A percentile compares a stretch with the other conserved stretches of the same genome.
phyloP scores from a whole-genome alignment of 352 stramenopile species.

The Phytopythium vexans region DNA sequence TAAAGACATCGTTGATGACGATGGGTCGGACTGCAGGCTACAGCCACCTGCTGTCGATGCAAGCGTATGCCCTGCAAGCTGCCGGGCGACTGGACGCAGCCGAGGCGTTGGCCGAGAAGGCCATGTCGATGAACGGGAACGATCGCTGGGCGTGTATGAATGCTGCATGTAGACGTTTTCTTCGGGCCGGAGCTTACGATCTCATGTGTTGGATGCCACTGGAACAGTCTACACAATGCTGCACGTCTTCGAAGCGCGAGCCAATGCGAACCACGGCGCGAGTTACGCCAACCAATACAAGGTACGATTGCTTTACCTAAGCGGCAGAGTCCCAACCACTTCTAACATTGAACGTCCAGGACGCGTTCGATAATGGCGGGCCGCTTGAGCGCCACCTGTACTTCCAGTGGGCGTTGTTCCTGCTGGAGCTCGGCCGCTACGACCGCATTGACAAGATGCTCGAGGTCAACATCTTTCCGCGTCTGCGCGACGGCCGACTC shows the following conservation, averaged over 20 bases:
- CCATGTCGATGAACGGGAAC: slow-evolving; percentile 83
- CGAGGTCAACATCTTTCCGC: slow-evolving; percentile 65
- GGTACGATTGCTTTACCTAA: slow-evolving; percentile 8
- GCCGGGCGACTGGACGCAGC: slow-evolving; percentile 63
- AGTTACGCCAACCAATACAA: slow-evolving; percentile 83
- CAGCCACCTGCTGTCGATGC: slow-evolving; percentile 76
- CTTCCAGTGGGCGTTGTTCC: slow-evolving; percentile 80
- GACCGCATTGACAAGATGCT: slow-evolving; percentile 82
- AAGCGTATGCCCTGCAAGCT: slow-evolving; percentile 78
- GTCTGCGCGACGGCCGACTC: slow-evolving; percentile 24
- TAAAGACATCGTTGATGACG: background rate
- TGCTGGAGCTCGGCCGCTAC: slow-evolving; percentile 79
- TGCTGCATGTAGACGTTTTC: background rate
- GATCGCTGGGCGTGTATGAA: slow-evolving; percentile 82
- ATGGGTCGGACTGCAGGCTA: slow-evolving; percentile 31
- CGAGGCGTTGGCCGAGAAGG: slow-evolving; percentile 66
- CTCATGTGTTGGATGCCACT: background rate
- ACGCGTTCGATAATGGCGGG: slow-evolving; percentile 71
- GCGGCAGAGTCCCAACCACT: background rate
- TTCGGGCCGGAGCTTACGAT: background rate
- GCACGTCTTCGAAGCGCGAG: slow-evolving; percentile 68
- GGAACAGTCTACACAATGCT: slow-evolving; percentile 74
- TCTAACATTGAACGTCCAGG: slow-evolving; percentile 13
- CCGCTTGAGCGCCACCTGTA: slow-evolving; percentile 72
- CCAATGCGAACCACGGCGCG: slow-evolving; percentile 82